Conservation (phyloP, 805 yeast species). For the Wickerhamiella alocasiicola region DNA sequence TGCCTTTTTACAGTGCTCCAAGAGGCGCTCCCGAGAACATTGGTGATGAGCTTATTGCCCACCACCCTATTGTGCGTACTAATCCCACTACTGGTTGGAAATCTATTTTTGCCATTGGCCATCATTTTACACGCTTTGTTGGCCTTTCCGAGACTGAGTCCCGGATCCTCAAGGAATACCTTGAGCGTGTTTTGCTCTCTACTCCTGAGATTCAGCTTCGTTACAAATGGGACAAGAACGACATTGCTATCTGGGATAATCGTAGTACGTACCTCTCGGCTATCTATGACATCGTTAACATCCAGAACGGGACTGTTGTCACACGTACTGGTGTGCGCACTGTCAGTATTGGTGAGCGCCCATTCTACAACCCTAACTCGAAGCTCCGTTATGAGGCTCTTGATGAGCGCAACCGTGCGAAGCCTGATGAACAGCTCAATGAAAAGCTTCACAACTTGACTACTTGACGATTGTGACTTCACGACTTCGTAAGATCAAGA, state of each 20-base stretch:
- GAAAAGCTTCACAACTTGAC: too few species aligned
- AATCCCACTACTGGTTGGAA: conserved; percentile 58
- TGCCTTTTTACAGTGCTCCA: conserved; percentile 16
- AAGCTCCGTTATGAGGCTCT: not conserved
- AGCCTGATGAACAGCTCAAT: too few species aligned
- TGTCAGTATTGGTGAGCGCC: conserved; percentile 25
- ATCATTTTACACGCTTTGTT: conserved; percentile 22
- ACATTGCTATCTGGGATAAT: conserved; percentile 51
- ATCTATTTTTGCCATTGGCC: conserved; percentile 41
- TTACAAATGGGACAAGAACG: conserved; percentile 40
- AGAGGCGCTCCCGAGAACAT: conserved; percentile 25
- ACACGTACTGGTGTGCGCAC: conserved; percentile 23
- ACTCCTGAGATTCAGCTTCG: conserved; percentile 40
- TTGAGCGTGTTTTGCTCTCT: conserved; percentile 36
- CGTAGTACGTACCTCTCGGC: conserved; percentile 43
- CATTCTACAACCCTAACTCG: conserved; percentile 23
- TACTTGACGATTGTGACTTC: too few species aligned
- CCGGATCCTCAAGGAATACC: conserved; percentile 36
- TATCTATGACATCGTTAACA: not conserved
- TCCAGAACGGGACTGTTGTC: conserved; percentile 12
- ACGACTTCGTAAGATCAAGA: too few species aligned
- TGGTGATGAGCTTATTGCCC: conserved; percentile 43
- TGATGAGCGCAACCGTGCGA: too few species aligned
- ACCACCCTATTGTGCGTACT: conserved; percentile 50
- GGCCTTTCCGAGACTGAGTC: conserved; percentile 37